Conservation (phyloP, 306 rosid genomes). For the Fragaria vesca region DNA sequence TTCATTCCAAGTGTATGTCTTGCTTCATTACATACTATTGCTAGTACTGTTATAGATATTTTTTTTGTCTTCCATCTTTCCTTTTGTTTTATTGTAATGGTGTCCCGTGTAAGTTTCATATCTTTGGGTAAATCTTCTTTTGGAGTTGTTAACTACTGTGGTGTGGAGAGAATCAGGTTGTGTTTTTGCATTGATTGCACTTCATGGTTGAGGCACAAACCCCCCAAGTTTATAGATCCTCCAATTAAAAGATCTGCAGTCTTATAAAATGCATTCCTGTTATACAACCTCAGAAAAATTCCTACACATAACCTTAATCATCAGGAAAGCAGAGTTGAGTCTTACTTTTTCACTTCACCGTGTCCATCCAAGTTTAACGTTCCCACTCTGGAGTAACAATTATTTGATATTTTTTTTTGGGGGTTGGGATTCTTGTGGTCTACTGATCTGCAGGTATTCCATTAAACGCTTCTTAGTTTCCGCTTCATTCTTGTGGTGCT, state of each 20-base stretch:
- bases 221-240: background rate
- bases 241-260: background rate
- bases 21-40: background rate
- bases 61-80: too few relatives aligned
- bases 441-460: background rate
- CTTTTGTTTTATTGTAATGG: background rate
- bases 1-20: background rate
- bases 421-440: background rate
- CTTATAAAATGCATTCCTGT: background rate
- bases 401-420: background rate
- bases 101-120: background rate
- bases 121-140: background rate
- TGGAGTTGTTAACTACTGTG: background rate
- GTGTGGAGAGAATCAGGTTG: background rate
- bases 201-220: background rate
- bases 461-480: background rate
- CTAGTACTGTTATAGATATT: background rate
- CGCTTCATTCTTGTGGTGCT: constrained; percentile 5
- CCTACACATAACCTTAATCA: background rate
- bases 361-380: background rate
- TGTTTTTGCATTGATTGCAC: background rate
- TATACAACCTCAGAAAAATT: background rate
- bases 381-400: background rate
- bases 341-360: background rate
- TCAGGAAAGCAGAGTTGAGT: background rate